Evolutionary conservation across 768 basidiomycete species (phyloP), one percentile per base, ranked within the genome.

Genomic region (Candolleomyces eurysporus): DNA sequence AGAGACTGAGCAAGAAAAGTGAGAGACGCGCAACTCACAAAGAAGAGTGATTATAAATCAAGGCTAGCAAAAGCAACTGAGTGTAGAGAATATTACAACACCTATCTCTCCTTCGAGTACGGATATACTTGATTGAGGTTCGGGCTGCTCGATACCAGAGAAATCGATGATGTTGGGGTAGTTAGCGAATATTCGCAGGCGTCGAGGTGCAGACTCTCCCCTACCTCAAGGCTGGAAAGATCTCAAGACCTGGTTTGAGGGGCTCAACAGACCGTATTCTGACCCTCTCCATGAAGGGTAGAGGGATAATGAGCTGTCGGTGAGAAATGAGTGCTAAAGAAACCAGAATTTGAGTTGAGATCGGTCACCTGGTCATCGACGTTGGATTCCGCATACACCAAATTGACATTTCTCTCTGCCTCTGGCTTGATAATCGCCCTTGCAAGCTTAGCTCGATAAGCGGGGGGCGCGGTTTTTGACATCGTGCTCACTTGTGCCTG

Each of bases 241-340:
- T 59, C 13, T 49, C 57, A 53, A 49, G 45, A 91, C 92, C 92
- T 48, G 91, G 73, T 71, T 94, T 94, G 58, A 94, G 74, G 19
- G 93, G 68, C n/a, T n/a, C n/a, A 6, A 94, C 70, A n/a, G 92
- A 91, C 61, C 84, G 84, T 48, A 94, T 71, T 49, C 90, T 81
- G 30, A 94, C 92, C 67, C 87, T 89, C 70, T 92, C 82, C 0
- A 80, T 81, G 76, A 94, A 94, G 0, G 92, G 90, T 53, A 94
- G 73, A 71, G 92, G 91, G 62, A 94, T 79, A 67, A 94, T 88
- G 59, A 93, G 78, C 92, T 94, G 53, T 9, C 65, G 48, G 48
- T 50, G 40, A 36, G 17, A 21, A 58, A 26, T 52, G 60, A 54
- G 54, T 17, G 42, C 42, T 51, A 57, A 60, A 70, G 50, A 58